Base-by-base conservation (phyloP, 2,329 filamentous ascomycete genomes). In the Pyrenochaeta sp. region DNA sequence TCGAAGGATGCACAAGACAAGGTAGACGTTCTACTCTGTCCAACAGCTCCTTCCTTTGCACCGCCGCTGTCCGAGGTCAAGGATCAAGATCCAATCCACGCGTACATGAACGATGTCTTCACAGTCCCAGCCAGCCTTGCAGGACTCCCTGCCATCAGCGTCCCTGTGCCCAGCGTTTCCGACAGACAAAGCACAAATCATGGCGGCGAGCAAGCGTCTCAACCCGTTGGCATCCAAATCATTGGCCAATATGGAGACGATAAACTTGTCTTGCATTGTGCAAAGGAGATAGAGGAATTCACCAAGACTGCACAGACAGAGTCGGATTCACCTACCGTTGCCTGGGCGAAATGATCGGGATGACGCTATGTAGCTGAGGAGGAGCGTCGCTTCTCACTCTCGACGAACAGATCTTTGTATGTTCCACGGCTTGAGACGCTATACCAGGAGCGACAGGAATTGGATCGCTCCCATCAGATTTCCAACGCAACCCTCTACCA, bases 51-150 rank as follows among this genome's bases (percentile, higher is more conserved):
- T 1, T 89, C 86, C 0, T 76, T 84, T 11, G 83, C 92, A 7
- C 91, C 90, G 0, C 76, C 71, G 6, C 66, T 94, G 6, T 74
- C 78, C 3, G 79, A 85, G 5, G 66, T 94, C 22, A 59, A 74
- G 48, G 61, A 69, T 7, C 77, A 83, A 68, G 69, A 74, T 11
- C 72, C 80, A 0, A 74, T 96, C n/a, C 85, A 93, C 59, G 82
- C 82, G 1, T 97, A 96, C 65, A 88, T 89, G 77, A 96, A 94
- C 63, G 94, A 99, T 72, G 87, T 97, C 1, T 93, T 97, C 61
- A 97, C 94, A 0, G 93, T 99, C 1, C 94, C 94, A 1, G 91
- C 93, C 2, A 96, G 91, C 72, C 76, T 99, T 54, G 94, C 93
- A 0, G 94, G 94, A 0, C 75, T 99, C 41, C 94, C 94, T 3